phyloP scores from a whole-genome alignment of 352 stramenopile genomes.

The Pilasporangium apinafurcum region DNA sequence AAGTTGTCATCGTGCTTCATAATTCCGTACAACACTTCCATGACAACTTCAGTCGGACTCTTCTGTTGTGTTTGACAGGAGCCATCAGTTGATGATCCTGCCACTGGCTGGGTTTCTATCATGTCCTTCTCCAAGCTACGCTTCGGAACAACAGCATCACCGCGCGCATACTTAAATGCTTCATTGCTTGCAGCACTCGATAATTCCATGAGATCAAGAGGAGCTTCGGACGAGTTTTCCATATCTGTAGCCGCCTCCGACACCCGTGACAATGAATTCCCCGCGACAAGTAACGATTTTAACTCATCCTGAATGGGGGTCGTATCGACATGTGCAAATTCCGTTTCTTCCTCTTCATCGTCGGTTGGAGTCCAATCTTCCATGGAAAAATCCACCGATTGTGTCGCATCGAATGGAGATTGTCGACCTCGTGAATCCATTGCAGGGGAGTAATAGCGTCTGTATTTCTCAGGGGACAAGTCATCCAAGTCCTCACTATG shows the following conservation, averaged over 20 bases:
- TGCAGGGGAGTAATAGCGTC: constrained; percentile 18
- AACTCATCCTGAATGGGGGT: no score
- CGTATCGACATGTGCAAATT: no score
- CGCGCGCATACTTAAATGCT: no score
- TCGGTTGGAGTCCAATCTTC: constrained; percentile 36
- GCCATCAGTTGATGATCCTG: no score
- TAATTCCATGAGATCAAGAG: not conserved
- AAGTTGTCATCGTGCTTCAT: constrained; percentile 56
- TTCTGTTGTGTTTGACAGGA: constrained; percentile 1
- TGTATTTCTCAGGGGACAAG: constrained; percentile 18
- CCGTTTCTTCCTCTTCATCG: constrained; percentile 22
- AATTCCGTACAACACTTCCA: constrained; percentile 51
- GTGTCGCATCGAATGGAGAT: constrained; percentile 12
- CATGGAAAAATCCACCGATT: constrained; percentile 38
- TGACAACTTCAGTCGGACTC: constrained; percentile 43
- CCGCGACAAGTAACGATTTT: no score
- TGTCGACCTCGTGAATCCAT: constrained; percentile 3
- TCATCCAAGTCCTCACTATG: constrained; percentile 66
- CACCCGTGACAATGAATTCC: no score
- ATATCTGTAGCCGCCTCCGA: no score
- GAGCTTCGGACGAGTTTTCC: no score
- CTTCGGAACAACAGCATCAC: no score
- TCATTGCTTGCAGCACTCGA: not conserved
- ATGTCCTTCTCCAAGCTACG: no score
- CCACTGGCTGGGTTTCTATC: no score